phyloP scores from a whole-genome alignment of 768 basidiomycete genomes.

The Leccinum olivaceopallidum region DNA sequence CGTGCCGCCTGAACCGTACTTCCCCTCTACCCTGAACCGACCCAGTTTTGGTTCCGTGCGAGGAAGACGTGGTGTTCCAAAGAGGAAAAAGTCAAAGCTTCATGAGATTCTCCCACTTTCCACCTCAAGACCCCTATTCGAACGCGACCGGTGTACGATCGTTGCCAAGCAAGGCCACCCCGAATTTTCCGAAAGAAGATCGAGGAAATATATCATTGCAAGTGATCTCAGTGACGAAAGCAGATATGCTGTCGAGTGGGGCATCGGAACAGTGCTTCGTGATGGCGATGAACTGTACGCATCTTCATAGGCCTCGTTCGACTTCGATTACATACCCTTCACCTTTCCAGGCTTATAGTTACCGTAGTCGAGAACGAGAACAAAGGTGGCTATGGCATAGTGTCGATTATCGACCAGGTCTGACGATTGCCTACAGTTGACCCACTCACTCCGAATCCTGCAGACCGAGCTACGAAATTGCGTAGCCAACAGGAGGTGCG shows the following conservation, averaged over 20 bases:
- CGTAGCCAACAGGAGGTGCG: slow-evolving; percentile 88
- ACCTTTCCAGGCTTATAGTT: slow-evolving; percentile 62
- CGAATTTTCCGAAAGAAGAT: slow-evolving; percentile 52
- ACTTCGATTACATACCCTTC: slow-evolving; percentile 2
- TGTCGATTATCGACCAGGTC: background rate
- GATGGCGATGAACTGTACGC: slow-evolving; percentile 88
- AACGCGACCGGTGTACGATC: slow-evolving; percentile 91
- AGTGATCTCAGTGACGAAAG: slow-evolving; percentile 96
- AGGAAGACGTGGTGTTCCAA: slow-evolving; percentile 38
- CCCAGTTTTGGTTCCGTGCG: slow-evolving; percentile 39
- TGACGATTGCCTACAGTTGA: slow-evolving; percentile 49
- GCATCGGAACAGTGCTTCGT: slow-evolving; percentile 91
- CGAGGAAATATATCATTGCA: slow-evolving; percentile 79
- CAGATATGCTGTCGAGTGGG: slow-evolving; percentile 96
- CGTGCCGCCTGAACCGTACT: slow-evolving; percentile 81
- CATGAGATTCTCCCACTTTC: slow-evolving; percentile 64
- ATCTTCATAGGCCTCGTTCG: background rate
- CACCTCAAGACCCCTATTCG: slow-evolving; percentile 81
- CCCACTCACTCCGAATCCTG: slow-evolving; percentile 64
- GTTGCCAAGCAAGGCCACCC: slow-evolving; percentile 87
- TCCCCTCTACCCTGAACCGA: slow-evolving; percentile 69
- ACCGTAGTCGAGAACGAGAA: slow-evolving; percentile 91
- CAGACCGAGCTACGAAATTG: slow-evolving; percentile 77
- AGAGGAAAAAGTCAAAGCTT: slow-evolving; percentile 60
- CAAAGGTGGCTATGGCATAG: slow-evolving; percentile 56